A percentile compares a stretch with the other conserved stretches of the same genome.
Conservation (phyloP, 495 filamentous ascomycete genomes). For the Haplographium delicatum region DNA sequence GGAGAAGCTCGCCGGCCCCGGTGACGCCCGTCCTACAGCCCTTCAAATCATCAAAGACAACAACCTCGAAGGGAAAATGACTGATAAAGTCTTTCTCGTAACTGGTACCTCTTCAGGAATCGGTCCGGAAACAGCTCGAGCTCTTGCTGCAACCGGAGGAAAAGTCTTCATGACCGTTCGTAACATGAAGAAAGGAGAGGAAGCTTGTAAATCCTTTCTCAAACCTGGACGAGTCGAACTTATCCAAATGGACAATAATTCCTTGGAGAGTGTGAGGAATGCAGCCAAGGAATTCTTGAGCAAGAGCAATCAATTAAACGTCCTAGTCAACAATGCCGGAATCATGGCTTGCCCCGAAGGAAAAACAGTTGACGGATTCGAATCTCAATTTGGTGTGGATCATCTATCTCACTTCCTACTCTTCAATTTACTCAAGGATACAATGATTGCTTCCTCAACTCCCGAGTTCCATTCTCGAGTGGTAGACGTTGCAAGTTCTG, state of each 20-base stretch:
- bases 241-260: slow-evolving; percentile 32
- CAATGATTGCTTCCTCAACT: slow-evolving; percentile 46
- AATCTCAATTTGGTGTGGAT: slow-evolving; percentile 65
- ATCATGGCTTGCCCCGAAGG: slow-evolving; percentile 44
- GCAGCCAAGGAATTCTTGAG: slow-evolving; percentile 26
- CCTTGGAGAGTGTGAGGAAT: slow-evolving; percentile 25
- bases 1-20: slow-evolving; percentile 35
- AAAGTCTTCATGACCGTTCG: slow-evolving; percentile 40
- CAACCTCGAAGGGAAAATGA: slow-evolving; percentile 32
- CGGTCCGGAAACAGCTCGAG: slow-evolving; percentile 44
- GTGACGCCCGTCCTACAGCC: slow-evolving; percentile 51
- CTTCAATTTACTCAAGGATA: slow-evolving; percentile 55
- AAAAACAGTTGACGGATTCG: slow-evolving; percentile 56
- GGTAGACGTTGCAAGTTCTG: slow-evolving; percentile 33
- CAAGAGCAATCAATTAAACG: slow-evolving; percentile 32
- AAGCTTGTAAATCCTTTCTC: slow-evolving; percentile 27
- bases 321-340: slow-evolving; percentile 57
- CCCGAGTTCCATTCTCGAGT: slow-evolving; percentile 29
- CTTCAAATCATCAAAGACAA: slow-evolving; percentile 50
- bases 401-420: slow-evolving; percentile 65
- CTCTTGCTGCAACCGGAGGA: slow-evolving; percentile 42
- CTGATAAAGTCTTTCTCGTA: slow-evolving; percentile 44
- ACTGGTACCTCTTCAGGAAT: slow-evolving; percentile 49
- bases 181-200: slow-evolving; percentile 35
- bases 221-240: slow-evolving; percentile 28